These are phyloP conservation scores for Boletus tomentosulus DNA, from an alignment of 768 basidiomycete genomes.

Conservation along the genomic window DNA sequence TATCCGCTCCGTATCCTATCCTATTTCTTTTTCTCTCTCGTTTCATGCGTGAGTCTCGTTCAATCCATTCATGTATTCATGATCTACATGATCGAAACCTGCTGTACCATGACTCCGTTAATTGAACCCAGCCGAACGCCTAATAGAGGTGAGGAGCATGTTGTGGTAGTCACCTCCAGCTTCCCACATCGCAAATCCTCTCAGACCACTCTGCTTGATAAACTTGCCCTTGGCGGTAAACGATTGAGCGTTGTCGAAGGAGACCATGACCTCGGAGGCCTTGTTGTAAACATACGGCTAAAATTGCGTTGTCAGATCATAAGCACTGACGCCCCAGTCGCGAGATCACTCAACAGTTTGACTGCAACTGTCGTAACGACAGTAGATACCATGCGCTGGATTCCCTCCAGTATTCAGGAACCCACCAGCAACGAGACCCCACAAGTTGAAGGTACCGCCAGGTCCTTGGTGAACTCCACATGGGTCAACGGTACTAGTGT, in stretches of 20 bases:
- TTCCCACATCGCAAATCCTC: constrained; percentile 70
- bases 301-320: neutral
- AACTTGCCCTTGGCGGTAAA: constrained; percentile 57
- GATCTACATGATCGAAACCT: neutral
- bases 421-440: constrained; percentile 53
- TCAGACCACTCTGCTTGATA: constrained; percentile 47
- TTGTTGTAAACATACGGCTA: constrained; percentile 66
- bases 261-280: constrained; percentile 49
- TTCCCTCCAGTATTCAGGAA: constrained; percentile 37
- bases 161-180: constrained; percentile 60
- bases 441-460: constrained; percentile 55
- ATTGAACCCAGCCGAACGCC: neutral
- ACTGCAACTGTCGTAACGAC: constrained; percentile 60
- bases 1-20: too few relatives aligned
- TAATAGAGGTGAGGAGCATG: constrained; percentile 55
- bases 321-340: neutral
- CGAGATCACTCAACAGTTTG: constrained; percentile 52
- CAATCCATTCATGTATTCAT: neutral
- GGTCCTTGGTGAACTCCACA: constrained; percentile 48
- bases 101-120: neutral
- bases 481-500: constrained; percentile 43
- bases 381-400: constrained; percentile 43
- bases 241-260: constrained; percentile 58
- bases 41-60: neutral
- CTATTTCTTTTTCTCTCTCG: too few relatives aligned